Base-by-base conservation (phyloP, 129 eudicot genomes). In the Tagetes erecta region DNA sequence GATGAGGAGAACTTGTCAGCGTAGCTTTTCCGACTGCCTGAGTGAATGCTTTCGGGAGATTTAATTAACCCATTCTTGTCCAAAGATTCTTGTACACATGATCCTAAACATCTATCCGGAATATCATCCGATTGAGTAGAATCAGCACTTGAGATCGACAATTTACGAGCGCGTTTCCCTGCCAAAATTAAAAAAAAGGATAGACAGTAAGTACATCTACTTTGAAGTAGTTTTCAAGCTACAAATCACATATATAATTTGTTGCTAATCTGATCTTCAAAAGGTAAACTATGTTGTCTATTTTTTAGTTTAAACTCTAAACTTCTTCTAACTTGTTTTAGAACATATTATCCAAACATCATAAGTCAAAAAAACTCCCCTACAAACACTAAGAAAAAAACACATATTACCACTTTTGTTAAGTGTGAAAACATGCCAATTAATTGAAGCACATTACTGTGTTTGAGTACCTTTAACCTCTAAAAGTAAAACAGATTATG, bases 1-100 rank as follows among this genome's bases (percentile, higher is more conserved):
- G 78, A 53, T 4, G 82, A 79, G 6, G 89, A 84, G n/a, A 76
- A 71, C 64, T 78, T 81, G 36, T 65, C 59, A 41, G 45, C 36
- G 60, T 41, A 62, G 41, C 14, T 66, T 6, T 46, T 83, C 71
- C 44, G 11, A 14, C 20, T 70, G 31, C 81, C 65, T 4, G 77
- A 44, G 42, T 56, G 68, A 72, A 55, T 27, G 51, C 72, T 75
- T 35, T 27, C 71, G 34, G 83, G 84, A 47, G 71, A 69, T 68
- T 37, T 45, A 45, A 71, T 3, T 5, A 84, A 76, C 9, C 51
- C 71, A 39, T 56, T 82, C 38, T 44, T 74, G 66, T 31, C 41
- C 14, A 37, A 39, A 68, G 83, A 73, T 47, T 68, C 76, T 64
- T 56, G 60, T 63, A 64, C 10, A 64, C 55, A 75, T 55, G 71